These are phyloP conservation scores for Didymosphaeria variabile DNA, from an alignment of 2,329 filamentous ascomycete genomes.

Conservation along the genomic window DNA sequence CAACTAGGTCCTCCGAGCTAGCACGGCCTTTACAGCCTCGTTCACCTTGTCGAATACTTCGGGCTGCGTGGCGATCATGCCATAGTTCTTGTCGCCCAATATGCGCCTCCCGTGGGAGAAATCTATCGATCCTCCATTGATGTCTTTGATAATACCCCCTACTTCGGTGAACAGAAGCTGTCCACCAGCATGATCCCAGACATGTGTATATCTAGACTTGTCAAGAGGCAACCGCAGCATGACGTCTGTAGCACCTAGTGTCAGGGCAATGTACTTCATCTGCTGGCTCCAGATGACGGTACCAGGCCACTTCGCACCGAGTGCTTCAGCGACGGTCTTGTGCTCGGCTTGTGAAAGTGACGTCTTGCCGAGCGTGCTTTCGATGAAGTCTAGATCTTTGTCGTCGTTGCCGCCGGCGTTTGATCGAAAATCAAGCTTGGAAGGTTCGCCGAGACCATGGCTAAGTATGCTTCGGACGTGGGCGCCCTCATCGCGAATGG, in stretches of 20 bases:
- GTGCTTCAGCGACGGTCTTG: constrained; percentile 44
- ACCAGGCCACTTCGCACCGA: constrained; percentile 57
- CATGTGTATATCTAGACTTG: constrained; percentile 55
- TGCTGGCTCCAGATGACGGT: constrained; percentile 63
- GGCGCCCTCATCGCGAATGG: constrained; percentile 58
- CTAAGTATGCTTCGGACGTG: constrained; percentile 52
- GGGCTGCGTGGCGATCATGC: constrained; percentile 46
- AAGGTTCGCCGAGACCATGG: constrained; percentile 42
- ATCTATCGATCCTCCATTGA: constrained; percentile 60
- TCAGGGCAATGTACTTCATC: constrained; percentile 63
- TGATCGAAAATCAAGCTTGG: constrained; percentile 38
- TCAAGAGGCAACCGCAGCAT: constrained; percentile 59
- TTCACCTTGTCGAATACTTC: constrained; percentile 37
- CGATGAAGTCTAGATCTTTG: constrained; percentile 54
- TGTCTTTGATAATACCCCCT: constrained; percentile 61
- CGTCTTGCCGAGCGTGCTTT: constrained; percentile 53
- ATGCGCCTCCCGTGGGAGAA: constrained; percentile 51
- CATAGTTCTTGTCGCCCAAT: constrained; percentile 43
- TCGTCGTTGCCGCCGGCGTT: constrained; percentile 38
- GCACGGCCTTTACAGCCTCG: constrained; percentile 38
- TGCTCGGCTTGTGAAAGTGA: constrained; percentile 50
- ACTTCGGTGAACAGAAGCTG: constrained; percentile 61
- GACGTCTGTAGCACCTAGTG: constrained; percentile 60
- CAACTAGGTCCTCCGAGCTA: constrained; percentile 29
- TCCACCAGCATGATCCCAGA: constrained; percentile 67